These are phyloP conservation scores for Quercus parvula DNA, from an alignment of 306 rosid genomes.

Conservation along the genomic window DNA sequence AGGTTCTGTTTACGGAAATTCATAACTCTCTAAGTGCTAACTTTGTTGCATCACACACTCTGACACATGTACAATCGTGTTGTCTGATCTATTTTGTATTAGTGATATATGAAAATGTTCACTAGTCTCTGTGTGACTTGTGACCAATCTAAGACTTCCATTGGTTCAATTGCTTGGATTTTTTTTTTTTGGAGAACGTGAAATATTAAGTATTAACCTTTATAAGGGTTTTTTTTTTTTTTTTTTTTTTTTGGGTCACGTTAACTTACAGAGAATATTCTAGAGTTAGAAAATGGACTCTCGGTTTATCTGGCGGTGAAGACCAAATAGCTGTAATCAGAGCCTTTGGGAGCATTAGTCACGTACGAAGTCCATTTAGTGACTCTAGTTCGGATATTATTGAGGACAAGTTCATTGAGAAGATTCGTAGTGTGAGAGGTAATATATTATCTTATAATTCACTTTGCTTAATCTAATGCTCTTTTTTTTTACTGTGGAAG, in stretches of 20 bases:
- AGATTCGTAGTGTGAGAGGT: slow-evolving; percentile 88
- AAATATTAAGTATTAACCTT: not conserved
- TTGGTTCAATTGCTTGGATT: not conserved
- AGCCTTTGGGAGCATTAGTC: slow-evolving; percentile 89
- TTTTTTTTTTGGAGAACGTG: not conserved
- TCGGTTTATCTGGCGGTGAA: slow-evolving; percentile 78
- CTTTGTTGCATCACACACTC: not conserved
- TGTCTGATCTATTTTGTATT: slow-evolving; percentile 7
- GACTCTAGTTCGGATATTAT: slow-evolving; percentile 57
- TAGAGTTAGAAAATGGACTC: slow-evolving; percentile 68
- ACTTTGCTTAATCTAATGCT: slow-evolving; percentile 10
- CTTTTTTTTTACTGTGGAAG: not conserved
- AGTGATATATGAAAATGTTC: slow-evolving; percentile 1
- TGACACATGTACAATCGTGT: not conserved
- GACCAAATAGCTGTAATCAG: slow-evolving; percentile 83
- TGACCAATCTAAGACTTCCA: not conserved
- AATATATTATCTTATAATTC: slow-evolving; percentile 26
- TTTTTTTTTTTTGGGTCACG: not conserved
- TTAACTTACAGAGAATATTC: slow-evolving; percentile 69
- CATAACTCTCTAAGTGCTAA: not conserved
- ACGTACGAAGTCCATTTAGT: slow-evolving; percentile 51
- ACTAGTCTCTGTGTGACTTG: slow-evolving; percentile 5
- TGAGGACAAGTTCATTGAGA: slow-evolving; percentile 84
- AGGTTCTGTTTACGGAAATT: not conserved
- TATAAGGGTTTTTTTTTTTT: no score